Evolutionary conservation across 306 rosid genomes (phyloP).

Genomic region (Casuarina equisetifolia): DNA sequence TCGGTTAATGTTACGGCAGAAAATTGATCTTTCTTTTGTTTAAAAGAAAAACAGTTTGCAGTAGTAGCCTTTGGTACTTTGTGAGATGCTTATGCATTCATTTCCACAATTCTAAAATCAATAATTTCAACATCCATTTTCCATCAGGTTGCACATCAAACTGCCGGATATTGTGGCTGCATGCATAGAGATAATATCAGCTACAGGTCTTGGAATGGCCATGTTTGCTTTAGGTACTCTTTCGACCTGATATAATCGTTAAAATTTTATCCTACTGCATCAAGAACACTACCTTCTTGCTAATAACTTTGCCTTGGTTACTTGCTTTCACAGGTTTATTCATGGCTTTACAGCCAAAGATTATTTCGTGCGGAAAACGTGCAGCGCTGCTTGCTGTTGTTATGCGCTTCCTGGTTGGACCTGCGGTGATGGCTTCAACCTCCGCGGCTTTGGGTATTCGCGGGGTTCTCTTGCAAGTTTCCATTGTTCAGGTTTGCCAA

Average conservation of each 20-base stretch:
- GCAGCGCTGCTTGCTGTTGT: background rate
- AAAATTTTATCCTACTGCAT: background rate
- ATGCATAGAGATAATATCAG: slow-evolving; percentile 20
- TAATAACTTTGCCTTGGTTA: background rate
- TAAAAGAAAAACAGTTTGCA: background rate
- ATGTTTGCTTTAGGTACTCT: slow-evolving; percentile 33
- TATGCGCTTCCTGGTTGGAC: slow-evolving; percentile 27
- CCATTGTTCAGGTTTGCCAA: slow-evolving; percentile 32
- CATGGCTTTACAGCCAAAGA: slow-evolving; percentile 26
- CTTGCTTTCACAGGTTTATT: slow-evolving; percentile 23
- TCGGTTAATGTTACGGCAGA: too few species aligned
- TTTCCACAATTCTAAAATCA: background rate
- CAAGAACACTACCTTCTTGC: background rate
- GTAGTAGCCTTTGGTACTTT: background rate
- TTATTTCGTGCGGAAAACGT: slow-evolving; percentile 16
- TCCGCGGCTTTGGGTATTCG: slow-evolving; percentile 28
- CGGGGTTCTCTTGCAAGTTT: slow-evolving; percentile 20
- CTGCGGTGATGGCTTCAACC: slow-evolving; percentile 29
- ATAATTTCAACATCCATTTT: background rate
- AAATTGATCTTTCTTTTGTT: background rate
- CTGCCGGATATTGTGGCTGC: slow-evolving; percentile 17
- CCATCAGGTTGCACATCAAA: slow-evolving; percentile 23
- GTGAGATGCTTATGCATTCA: background rate
- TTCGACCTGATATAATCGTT: background rate
- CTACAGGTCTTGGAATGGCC: slow-evolving; percentile 27